Conservation (phyloP, 352 stramenopile species). For the Pythium grandisporangium region DNA sequence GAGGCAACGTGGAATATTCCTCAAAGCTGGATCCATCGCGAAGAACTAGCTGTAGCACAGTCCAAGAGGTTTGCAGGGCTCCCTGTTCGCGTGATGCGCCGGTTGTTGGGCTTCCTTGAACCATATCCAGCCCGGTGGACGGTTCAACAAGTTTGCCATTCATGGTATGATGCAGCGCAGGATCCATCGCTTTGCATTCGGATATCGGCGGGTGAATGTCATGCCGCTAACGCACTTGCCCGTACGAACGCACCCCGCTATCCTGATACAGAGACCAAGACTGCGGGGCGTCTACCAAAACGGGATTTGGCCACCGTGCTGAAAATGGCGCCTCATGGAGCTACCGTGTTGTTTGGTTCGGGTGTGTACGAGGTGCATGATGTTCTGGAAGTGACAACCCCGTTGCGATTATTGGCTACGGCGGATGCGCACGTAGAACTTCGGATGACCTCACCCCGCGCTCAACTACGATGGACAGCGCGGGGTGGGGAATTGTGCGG, state of each 20-base stretch:
- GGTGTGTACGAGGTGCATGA: constrained; percentile 56
- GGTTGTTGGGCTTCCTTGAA: constrained; percentile 81
- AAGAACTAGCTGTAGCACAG: constrained; percentile 66
- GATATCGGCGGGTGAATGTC: constrained; percentile 39
- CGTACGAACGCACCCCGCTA: too few species aligned
- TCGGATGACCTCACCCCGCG: constrained; percentile 37
- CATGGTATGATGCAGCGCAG: constrained; percentile 32
- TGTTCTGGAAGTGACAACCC: constrained; percentile 30
- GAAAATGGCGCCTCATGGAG: constrained; percentile 14
- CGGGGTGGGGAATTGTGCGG: constrained; percentile 49
- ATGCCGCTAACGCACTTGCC: too few species aligned
- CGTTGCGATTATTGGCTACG: constrained; percentile 35
- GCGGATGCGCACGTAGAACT: constrained; percentile 59
- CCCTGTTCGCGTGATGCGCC: constrained; percentile 56
- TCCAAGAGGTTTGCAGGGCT: constrained; percentile 71
- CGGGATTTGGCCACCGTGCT: constrained; percentile 23
- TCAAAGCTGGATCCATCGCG: constrained; percentile 78
- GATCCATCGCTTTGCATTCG: constrained; percentile 36
- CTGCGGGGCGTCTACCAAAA: constrained; percentile 1
- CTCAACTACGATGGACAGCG: constrained; percentile 47
- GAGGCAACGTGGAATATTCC: constrained; percentile 93
- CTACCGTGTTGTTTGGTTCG: constrained; percentile 56
- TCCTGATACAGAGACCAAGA: too few species aligned
- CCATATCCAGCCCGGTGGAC: constrained; percentile 47
- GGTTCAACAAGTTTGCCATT: constrained; percentile 38